Evolutionary conservation across 257 asterid genomes (phyloP), one percentile per base, ranked within the genome.

Genomic region (Verbascum thapsus): DNA sequence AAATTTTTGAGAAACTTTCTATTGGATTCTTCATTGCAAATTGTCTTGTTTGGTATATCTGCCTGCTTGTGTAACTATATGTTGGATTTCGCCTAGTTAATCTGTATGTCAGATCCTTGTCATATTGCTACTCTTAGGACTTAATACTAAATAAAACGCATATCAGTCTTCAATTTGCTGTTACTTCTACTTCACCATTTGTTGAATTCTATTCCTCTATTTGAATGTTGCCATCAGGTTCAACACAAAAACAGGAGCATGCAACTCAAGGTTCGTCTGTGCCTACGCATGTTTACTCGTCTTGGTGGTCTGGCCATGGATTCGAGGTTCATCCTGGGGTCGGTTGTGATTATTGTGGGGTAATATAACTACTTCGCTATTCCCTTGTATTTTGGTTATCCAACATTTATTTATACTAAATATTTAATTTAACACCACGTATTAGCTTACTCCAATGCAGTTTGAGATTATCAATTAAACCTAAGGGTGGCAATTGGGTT

Each of bases 281-380:
- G 10, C 69, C 55, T 12, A 5, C n/a, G 58, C 48, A 50, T 23
- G 64, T 12, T 20, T 45, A 5, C 53, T 42, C 63, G 4, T 23
- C 76, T 19, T 58, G 60, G 67, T 59, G 42, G 44, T 60, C 78
- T 17, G 68, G 63, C 68, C 26, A 12, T 17, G 76, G 76, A 51
- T 67, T 65, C 22, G 62, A 71, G 41, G 52, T 75, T 79, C 95
- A 87, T 73, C 35, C 61, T 39, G 72, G 53, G 13, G 82, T 53
- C 49, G 95, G 95, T 53, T 87, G 95, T 70, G 95, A 87, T 77
- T 76, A 77, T 64, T 87, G 95, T 64, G 95, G 95, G 90, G 95
- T 87, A 84, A 74, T 51, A 8, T 39, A 17, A 22, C 63, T 61
- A 19, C 9, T 67, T 49, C 12, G n/a, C 8, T 13, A 11, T 17